Base-by-base conservation (phyloP, 495 filamentous ascomycete genomes). In the Penicillium subrubescens region DNA sequence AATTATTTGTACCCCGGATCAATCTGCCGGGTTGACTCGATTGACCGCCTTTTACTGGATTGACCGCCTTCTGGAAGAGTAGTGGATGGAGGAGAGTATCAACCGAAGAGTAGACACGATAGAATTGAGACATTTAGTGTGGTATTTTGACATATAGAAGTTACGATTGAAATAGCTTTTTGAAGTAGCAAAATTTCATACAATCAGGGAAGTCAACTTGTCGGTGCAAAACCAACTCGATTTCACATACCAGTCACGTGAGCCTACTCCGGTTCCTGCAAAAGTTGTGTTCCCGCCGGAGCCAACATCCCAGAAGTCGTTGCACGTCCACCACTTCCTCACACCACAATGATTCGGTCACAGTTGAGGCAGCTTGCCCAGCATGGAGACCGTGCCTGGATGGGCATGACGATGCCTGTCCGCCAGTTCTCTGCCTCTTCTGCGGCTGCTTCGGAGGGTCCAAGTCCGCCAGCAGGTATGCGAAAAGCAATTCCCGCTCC, bases 381-480 rank as follows among this genome's bases (percentile, higher is more conserved):
- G 39, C 66, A 66, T n/a, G 46, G 63, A 31, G 64, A 72, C 35
- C 67, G 57, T 55, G 31, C 59, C 2, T 65, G 68, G 48, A 8
- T 68, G 33, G 57, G 68, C 46, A 27, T 63, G 8, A 33, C 59
- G 10, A 29, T 59, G 17, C 51, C 71, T 8, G 39, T 72, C 37
- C 76, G 79, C 14, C 67, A 70, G 17, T 77, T 81, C 35, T 81
- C 79, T 41, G 63, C 57, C 55, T 66, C 68, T n/a, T 66, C 55
- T 44, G 39, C 52, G 51, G 61, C 63, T 17, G 67, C 69, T 52
- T 46, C 56, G 14, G 70, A 72, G 53, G 68, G 63, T 41, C 44
- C 72, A 50, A 56, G 37, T 31, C 64, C 60, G 64, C 56, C 72
- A 23, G 39, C 67, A n/a, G 61, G 74, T 76, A 73, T 14, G 77